Conservation (phyloP, 148 eudicot genomes). For the Rhododendron griersonianum region DNA sequence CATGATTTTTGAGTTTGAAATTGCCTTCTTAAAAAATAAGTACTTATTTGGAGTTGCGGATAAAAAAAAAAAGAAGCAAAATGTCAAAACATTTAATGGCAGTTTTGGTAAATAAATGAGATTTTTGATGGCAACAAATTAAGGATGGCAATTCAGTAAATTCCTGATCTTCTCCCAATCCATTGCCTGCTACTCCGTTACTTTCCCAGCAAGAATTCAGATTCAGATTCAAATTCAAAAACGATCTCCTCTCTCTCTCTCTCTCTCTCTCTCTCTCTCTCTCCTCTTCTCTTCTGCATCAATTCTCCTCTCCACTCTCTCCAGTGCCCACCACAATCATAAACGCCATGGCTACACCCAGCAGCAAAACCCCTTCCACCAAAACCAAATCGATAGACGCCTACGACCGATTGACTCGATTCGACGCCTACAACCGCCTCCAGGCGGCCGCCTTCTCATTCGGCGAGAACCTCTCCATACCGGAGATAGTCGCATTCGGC, state of each 20-base stretch:
- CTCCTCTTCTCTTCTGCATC: constrained; percentile 4
- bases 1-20: no score
- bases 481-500: constrained; percentile 76
- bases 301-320: not conserved
- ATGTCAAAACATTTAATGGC: no score
- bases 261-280: not conserved
- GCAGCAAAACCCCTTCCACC: constrained; percentile 27
- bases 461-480: constrained; percentile 96
- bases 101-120: no score
- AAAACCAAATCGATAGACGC: constrained; percentile 36
- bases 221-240: constrained; percentile 9
- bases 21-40: no score
- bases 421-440: constrained; percentile 82
- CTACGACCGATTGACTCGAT: constrained; percentile 59
- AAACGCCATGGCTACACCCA: not conserved
- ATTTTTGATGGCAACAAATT: no score
- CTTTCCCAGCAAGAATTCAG: no score
- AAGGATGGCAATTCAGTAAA: no score
- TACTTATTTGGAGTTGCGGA: no score
- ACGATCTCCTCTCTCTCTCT: no score
- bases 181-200: no score
- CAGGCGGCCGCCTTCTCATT: constrained; percentile 95
- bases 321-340: constrained; percentile 26
- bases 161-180: no score
- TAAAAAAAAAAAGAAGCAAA: no score